These are phyloP conservation scores for Cyberlindnera veronae DNA, from an alignment of 805 yeast genomes.

Conservation along the genomic window DNA sequence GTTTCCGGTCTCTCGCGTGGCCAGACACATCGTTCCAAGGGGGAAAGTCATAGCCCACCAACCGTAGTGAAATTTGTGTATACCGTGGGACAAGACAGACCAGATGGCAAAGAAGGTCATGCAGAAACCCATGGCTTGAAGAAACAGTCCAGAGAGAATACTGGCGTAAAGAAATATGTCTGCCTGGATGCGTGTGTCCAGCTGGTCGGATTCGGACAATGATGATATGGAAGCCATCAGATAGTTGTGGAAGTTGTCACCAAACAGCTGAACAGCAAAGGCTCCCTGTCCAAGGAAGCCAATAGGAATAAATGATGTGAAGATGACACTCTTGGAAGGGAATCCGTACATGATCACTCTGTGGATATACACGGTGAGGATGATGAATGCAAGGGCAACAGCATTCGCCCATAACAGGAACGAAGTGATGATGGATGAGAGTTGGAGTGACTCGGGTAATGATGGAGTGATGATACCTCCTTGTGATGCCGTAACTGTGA, in stretches of 20 bases:
- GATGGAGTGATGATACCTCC: constrained; percentile 52
- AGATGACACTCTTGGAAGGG: constrained; percentile 52
- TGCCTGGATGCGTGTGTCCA: constrained; percentile 22
- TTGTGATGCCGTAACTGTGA: constrained; percentile 72
- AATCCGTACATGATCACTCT: constrained; percentile 54
- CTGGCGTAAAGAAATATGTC: constrained; percentile 33
- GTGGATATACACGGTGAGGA: constrained; percentile 56
- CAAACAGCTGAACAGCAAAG: constrained; percentile 57
- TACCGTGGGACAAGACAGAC: constrained; percentile 32
- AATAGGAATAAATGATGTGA: constrained; percentile 71
- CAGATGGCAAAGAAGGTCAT: constrained; percentile 44
- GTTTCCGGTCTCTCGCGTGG: constrained; percentile 48
- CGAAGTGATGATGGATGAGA: constrained; percentile 51
- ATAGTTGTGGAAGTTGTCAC: constrained; percentile 37
- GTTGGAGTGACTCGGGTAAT: constrained; percentile 43
- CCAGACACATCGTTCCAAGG: constrained; percentile 72
- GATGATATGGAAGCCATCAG: not conserved
- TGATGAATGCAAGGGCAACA: constrained; percentile 51
- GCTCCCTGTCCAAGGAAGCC: constrained; percentile 89
- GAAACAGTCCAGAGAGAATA: constrained; percentile 40
- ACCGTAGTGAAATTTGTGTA: constrained; percentile 42
- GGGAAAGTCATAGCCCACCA: constrained; percentile 94
- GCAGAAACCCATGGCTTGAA: constrained; percentile 56
- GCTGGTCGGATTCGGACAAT: constrained; percentile 5
- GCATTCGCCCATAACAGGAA: constrained; percentile 71